Conservation (phyloP, 2,329 filamentous ascomycete species). For the Cladorrhinum sp. region DNA sequence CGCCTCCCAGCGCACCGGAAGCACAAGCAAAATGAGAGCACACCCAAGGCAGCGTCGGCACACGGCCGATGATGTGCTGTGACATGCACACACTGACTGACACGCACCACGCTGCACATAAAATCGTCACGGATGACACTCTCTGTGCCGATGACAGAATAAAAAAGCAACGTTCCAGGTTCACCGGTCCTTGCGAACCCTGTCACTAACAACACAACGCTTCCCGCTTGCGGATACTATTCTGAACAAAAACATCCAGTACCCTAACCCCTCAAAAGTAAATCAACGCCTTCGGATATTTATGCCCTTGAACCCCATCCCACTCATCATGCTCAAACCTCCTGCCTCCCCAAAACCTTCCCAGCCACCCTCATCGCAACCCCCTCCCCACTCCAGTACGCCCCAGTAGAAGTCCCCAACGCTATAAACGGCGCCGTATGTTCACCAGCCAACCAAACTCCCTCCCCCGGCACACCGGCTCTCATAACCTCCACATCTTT, state of each 20-base stretch:
- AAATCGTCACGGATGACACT: background rate
- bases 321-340: background rate
- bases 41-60: background rate
- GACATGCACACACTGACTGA: background rate
- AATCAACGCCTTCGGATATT: background rate
- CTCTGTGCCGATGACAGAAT: background rate
- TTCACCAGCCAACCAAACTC: slow-evolving; percentile 84
- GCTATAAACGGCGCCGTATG: slow-evolving; percentile 89
- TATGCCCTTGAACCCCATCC: background rate
- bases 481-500: slow-evolving; percentile 66
- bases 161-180: background rate
- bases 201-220: background rate
- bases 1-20: background rate
- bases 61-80: slow-evolving; percentile 1
- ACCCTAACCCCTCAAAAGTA: background rate
- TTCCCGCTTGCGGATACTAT: background rate
- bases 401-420: slow-evolving; percentile 82
- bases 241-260: background rate
- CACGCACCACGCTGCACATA: background rate
- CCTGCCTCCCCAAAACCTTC: slow-evolving; percentile 3
- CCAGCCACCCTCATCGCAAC: slow-evolving; percentile 61
- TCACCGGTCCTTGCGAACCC: background rate
- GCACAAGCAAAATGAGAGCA: background rate
- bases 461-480: slow-evolving; percentile 59
- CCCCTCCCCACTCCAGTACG: slow-evolving; percentile 85